A percentile compares a stretch with the other conserved stretches of the same genome.
Evolutionary conservation across 345 rosid genomes (phyloP).

Genomic region (Citrus maxima): DNA sequence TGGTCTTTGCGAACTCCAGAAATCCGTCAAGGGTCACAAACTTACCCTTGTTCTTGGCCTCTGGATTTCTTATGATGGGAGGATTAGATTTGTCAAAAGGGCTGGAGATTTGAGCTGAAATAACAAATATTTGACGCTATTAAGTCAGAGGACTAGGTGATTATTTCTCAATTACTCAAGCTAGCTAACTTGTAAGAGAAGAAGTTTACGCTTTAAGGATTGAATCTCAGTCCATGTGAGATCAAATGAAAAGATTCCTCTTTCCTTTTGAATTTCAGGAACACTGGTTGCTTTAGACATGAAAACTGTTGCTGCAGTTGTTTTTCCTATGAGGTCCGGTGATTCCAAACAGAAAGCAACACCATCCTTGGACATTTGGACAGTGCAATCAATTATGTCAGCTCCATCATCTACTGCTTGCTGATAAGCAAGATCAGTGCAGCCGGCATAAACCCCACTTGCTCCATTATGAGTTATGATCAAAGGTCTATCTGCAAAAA

Average conservation of each 20-base stretch:
- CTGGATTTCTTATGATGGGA: conserved; percentile 51
- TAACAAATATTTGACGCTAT: not conserved
- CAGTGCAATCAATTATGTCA: conserved; percentile 71
- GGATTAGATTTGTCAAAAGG: conserved; percentile 37
- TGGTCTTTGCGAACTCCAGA: conserved; percentile 67
- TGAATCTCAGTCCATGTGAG: conserved; percentile 86
- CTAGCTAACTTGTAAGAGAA: not conserved
- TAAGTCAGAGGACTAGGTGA: not conserved
- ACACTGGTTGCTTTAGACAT: conserved; percentile 43
- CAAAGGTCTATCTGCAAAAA: conserved; percentile 36
- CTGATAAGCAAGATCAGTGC: conserved; percentile 83
- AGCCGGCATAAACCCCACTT: conserved; percentile 74
- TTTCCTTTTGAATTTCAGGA: conserved; percentile 61
- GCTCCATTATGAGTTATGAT: conserved; percentile 84
- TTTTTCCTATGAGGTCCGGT: conserved; percentile 51
- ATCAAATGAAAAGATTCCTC: conserved; percentile 83
- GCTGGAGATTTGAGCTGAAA: conserved; percentile 70
- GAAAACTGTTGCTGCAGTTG: conserved; percentile 58
- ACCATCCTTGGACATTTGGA: conserved; percentile 87
- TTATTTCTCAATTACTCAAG: not conserved
- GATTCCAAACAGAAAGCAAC: conserved; percentile 70
- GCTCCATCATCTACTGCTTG: conserved; percentile 78
- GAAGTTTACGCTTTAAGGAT: conserved; percentile 60
- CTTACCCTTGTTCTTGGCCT: conserved; percentile 60
- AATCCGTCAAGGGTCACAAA: conserved; percentile 57